phyloP scores from a whole-genome alignment of 768 basidiomycete species.

The Steccherinum ochraceum region DNA sequence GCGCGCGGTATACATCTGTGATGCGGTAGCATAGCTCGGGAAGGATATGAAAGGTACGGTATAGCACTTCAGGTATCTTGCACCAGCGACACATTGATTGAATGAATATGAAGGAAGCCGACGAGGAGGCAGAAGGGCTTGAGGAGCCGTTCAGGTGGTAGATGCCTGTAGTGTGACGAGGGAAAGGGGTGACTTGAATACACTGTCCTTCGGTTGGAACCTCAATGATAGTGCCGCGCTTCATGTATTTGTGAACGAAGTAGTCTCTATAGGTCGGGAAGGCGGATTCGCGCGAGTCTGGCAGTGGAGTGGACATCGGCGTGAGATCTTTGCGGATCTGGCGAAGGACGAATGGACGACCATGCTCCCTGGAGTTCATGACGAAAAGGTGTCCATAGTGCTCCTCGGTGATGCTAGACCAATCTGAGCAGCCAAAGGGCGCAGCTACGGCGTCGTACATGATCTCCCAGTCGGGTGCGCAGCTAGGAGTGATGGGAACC shows the following conservation, averaged over 20 bases:
- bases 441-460: slow-evolving; percentile 45
- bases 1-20: slow-evolving; percentile 58
- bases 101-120: slow-evolving; percentile 29
- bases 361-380: slow-evolving; percentile 47
- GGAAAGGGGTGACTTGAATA: slow-evolving; percentile 45
- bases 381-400: slow-evolving; percentile 48
- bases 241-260: slow-evolving; percentile 48
- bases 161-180: slow-evolving; percentile 24
- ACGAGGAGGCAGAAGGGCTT: slow-evolving; percentile 11
- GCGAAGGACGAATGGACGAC: slow-evolving; percentile 50
- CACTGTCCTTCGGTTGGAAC: slow-evolving; percentile 56
- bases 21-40: slow-evolving; percentile 65
- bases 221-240: slow-evolving; percentile 31
- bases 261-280: slow-evolving; percentile 54
- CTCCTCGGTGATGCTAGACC: slow-evolving; percentile 44
- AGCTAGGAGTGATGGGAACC: slow-evolving; percentile 40
- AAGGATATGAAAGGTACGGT: slow-evolving; percentile 46
- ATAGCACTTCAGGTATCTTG: slow-evolving; percentile 44
- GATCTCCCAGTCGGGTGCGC: slow-evolving; percentile 48
- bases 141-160: slow-evolving; percentile 22
- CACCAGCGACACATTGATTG: slow-evolving; percentile 46
- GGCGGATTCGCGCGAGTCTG: slow-evolving; percentile 41
- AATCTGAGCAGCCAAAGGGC: slow-evolving; percentile 47
- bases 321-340: slow-evolving; percentile 60
- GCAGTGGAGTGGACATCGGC: slow-evolving; percentile 50